Conservation (phyloP, 306 rosid species). For the Medicago arabica region DNA sequence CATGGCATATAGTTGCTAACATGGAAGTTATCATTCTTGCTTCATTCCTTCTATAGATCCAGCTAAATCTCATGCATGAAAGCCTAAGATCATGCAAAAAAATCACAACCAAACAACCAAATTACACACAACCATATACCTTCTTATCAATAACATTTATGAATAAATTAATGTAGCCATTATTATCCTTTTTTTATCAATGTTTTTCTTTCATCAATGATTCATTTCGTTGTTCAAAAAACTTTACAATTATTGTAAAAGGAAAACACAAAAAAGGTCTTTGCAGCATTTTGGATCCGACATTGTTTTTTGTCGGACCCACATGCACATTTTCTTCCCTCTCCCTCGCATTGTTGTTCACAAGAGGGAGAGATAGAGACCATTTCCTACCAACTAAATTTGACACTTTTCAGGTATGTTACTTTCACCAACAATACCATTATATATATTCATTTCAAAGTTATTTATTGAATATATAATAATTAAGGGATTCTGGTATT, state of each 20-base stretch:
- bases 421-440: neutral
- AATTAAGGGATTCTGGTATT: neutral
- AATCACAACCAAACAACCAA: conserved; percentile 34
- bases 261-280: conserved; percentile 23
- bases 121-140: too few species aligned
- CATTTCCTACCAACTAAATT: neutral
- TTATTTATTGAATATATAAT: neutral
- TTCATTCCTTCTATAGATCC: conserved; percentile 4
- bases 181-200: neutral
- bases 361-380: conserved; percentile 19
- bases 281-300: conserved; percentile 32
- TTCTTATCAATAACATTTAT: conserved; percentile 12
- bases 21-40: conserved; percentile 21
- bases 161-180: neutral
- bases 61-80: conserved; percentile 33
- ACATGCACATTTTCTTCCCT: conserved; percentile 1
- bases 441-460: neutral
- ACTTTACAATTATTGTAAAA: conserved; percentile 16
- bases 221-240: conserved; percentile 6
- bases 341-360: neutral
- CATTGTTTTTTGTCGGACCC: conserved; percentile 39
- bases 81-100: conserved; percentile 39
- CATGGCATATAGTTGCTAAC: conserved; percentile 40
- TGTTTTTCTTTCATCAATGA: conserved; percentile 6
- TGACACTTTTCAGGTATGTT: conserved; percentile 21